These are phyloP conservation scores for Entomortierella parvispora DNA, from an alignment of 192 early-diverging fungal genomes.

Conservation along the genomic window DNA sequence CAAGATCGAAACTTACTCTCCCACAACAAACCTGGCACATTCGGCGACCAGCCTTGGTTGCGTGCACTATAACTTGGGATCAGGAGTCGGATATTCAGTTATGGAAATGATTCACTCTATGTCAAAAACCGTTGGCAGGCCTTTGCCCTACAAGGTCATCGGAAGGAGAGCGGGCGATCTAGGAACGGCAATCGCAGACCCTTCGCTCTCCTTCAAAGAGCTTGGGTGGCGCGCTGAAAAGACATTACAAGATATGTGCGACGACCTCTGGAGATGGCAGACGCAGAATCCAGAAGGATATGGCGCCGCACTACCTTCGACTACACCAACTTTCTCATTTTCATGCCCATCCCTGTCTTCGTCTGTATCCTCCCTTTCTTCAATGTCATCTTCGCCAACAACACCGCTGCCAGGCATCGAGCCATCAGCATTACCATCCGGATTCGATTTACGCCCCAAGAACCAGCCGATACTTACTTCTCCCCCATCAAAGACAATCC, in stretches of 20 bases:
- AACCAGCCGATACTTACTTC: no score
- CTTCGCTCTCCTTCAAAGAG: conserved; percentile 45
- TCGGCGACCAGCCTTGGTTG: conserved; percentile 57
- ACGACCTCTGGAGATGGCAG: conserved; percentile 69
- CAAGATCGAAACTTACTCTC: conserved; percentile 62
- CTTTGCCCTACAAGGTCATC: conserved; percentile 76
- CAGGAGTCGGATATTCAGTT: conserved; percentile 89
- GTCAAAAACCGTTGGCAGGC: conserved; percentile 80
- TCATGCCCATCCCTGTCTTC: no score
- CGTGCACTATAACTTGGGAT: conserved; percentile 89
- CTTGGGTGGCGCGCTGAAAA: conserved; percentile 54
- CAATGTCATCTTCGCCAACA: no score
- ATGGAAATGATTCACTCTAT: conserved; percentile 85
- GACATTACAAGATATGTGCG: conserved; percentile 60
- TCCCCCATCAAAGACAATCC: no score
- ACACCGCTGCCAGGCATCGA: no score
- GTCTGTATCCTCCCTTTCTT: no score
- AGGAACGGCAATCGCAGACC: conserved; percentile 85
- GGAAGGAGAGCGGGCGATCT: conserved; percentile 85
- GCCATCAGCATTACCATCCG: no score
- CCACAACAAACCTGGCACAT: background rate
- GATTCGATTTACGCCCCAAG: no score
- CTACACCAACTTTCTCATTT: no score
- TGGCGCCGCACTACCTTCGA: background rate
- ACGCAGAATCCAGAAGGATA: conserved; percentile 65